phyloP scores from a whole-genome alignment of 2,329 filamentous ascomycete genomes.

The Calonectria fujianensis region DNA sequence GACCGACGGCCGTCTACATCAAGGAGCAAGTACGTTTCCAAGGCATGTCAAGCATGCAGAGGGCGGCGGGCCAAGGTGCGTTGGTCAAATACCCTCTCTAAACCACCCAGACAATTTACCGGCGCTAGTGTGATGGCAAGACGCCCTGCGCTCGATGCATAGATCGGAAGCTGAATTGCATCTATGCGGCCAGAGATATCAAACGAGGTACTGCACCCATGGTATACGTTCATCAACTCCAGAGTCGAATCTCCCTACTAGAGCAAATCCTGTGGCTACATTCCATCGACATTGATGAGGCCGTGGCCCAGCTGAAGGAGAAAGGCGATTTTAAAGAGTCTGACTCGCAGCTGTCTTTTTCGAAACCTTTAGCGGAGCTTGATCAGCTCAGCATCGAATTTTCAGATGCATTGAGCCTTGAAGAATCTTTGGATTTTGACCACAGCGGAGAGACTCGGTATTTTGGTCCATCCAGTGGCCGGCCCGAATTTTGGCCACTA shows the following conservation, averaged over 20 bases:
- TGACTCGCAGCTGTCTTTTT: neutral
- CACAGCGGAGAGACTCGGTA: slow-evolving; percentile 59
- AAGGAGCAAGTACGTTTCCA: slow-evolving; percentile 46
- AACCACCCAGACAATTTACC: too few relatives aligned
- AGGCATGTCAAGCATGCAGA: slow-evolving; percentile 62
- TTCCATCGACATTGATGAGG: slow-evolving; percentile 22
- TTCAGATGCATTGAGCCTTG: slow-evolving; percentile 51
- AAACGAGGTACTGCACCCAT: slow-evolving; percentile 10
- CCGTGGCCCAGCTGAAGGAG: neutral
- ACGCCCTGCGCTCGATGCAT: slow-evolving; percentile 48
- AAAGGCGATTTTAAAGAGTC: neutral
- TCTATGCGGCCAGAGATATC: slow-evolving; percentile 8
- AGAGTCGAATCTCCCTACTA: slow-evolving; percentile 13
- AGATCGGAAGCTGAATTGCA: slow-evolving; percentile 55
- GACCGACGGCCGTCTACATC: neutral
- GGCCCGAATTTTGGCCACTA: slow-evolving; percentile 54
- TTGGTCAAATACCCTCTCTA: slow-evolving; percentile 10
- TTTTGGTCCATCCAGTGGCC: slow-evolving; percentile 61
- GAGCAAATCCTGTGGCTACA: slow-evolving; percentile 20
- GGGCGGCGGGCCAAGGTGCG: slow-evolving; percentile 60
- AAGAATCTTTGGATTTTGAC: slow-evolving; percentile 61
- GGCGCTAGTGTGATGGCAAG: slow-evolving; percentile 21
- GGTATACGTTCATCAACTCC: slow-evolving; percentile 6
- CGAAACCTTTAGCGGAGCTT: neutral
- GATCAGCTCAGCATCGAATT: neutral